Evolutionary conservation across 805 yeast genomes (phyloP).

Genomic region (Saccharomycopsis sp.): DNA sequence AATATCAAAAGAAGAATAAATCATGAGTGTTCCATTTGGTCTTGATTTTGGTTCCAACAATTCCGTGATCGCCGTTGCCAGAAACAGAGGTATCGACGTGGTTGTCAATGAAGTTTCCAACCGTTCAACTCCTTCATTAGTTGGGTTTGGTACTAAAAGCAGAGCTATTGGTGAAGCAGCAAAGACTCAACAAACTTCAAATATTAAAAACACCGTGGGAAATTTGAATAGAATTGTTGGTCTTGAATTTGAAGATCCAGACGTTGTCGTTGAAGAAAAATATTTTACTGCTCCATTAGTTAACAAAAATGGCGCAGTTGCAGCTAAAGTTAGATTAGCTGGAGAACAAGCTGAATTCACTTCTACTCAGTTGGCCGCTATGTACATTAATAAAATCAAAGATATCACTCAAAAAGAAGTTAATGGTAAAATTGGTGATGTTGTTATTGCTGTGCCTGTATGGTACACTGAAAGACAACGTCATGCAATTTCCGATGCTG

Average conservation of each 20-base stretch:
- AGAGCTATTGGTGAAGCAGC: constrained; percentile 94
- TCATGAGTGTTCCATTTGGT: constrained; percentile 92
- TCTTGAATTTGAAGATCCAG: constrained; percentile 65
- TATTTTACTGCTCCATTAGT: constrained; percentile 68
- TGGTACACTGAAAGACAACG: constrained; percentile 98
- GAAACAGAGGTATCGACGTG: constrained; percentile 97
- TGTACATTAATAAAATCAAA: constrained; percentile 90
- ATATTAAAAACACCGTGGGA: constrained; percentile 92
- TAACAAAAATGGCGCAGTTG: constrained; percentile 64
- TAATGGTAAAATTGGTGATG: constrained; percentile 74
- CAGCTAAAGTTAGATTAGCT: constrained; percentile 77
- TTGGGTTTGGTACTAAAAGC: constrained; percentile 85
- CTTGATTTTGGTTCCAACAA: constrained; percentile 94
- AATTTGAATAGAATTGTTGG: constrained; percentile 92
- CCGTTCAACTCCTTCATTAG: constrained; percentile 88
- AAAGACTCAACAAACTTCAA: constrained; percentile 93
- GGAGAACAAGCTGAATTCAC: constrained; percentile 76
- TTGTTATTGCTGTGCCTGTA: constrained; percentile 90
- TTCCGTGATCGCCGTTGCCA: constrained; percentile 93
- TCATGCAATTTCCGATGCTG: constrained; percentile 93
- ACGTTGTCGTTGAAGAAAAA: constrained; percentile 64
- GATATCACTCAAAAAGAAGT: constrained; percentile 74
- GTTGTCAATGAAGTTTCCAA: constrained; percentile 98
- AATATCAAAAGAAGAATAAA: constrained; percentile 13
- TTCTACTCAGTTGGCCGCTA: constrained; percentile 86